A percentile compares a stretch with the other conserved stretches of the same genome.
phyloP scores from a whole-genome alignment of 208 protist species.

The Leishmania tarentolae region DNA sequence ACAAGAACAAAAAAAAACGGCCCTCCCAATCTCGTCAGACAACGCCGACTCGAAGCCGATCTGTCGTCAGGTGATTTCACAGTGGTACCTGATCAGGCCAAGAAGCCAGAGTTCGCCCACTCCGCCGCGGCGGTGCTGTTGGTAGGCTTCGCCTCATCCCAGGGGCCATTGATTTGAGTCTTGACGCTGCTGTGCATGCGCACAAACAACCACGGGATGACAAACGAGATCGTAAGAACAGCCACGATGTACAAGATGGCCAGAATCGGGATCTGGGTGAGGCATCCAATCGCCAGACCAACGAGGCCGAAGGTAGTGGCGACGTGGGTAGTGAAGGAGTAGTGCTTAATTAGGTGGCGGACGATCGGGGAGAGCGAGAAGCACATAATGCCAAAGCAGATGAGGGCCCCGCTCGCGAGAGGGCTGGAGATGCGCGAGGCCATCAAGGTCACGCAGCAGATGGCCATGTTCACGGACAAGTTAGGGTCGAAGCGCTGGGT shows the following conservation, averaged over 20 bases:
- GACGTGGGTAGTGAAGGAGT: constrained; percentile 68
- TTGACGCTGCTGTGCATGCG: constrained; percentile 77
- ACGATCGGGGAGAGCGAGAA: constrained; percentile 85
- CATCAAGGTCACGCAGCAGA: constrained; percentile 83
- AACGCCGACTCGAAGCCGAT: neutral
- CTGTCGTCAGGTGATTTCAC: neutral
- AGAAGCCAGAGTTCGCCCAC: constrained; percentile 87
- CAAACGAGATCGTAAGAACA: constrained; percentile 61
- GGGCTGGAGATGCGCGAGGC: constrained; percentile 76
- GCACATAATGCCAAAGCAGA: constrained; percentile 85
- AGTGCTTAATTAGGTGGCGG: constrained; percentile 63
- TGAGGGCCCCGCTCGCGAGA: constrained; percentile 69
- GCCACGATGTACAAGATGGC: constrained; percentile 58
- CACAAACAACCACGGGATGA: constrained; percentile 85
- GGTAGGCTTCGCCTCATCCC: constrained; percentile 92
- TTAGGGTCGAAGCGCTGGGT: constrained; percentile 65
- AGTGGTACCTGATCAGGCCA: constrained; percentile 32
- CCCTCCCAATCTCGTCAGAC: neutral
- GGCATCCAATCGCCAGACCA: constrained; percentile 47
- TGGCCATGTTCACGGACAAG: constrained; percentile 81
- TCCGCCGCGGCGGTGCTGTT: constrained; percentile 91
- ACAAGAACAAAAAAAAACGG: neutral
- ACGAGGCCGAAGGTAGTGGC: constrained; percentile 69
- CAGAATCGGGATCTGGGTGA: constrained; percentile 63
- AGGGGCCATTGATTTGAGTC: constrained; percentile 90